A percentile compares a stretch with the other conserved stretches of the same genome.
phyloP scores from a whole-genome alignment of 257 asterid species.

The Linderniella brevidens region DNA sequence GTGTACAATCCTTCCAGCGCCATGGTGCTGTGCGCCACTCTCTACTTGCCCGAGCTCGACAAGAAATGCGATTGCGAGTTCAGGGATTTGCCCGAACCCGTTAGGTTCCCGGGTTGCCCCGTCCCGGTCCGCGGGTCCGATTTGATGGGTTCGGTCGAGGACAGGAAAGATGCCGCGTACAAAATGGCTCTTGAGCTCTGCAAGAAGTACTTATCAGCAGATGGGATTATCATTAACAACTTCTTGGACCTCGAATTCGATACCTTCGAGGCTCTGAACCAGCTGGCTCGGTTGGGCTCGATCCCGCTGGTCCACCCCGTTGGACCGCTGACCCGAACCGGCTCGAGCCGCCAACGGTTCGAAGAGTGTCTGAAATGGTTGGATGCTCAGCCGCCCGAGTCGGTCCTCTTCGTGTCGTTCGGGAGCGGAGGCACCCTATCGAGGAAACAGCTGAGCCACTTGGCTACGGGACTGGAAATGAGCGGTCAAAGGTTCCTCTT shows the following conservation, averaged over 20 bases:
- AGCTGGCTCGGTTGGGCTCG: not conserved
- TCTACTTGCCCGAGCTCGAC: slow-evolving; percentile 21
- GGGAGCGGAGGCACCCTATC: slow-evolving; percentile 60
- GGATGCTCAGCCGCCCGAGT: slow-evolving; percentile 34
- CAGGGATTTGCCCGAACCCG: slow-evolving; percentile 20
- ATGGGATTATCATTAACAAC: slow-evolving; percentile 17
- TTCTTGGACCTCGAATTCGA: slow-evolving; percentile 3
- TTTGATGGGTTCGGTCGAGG: slow-evolving; percentile 21
- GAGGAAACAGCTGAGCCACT: slow-evolving; percentile 19
- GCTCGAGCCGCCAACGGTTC: not conserved
- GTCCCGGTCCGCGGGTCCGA: slow-evolving; percentile 23
- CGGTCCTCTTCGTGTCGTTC: slow-evolving; percentile 39
- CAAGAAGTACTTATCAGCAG: slow-evolving; percentile 21
- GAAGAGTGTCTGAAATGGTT: slow-evolving; percentile 34
- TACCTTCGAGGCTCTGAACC: not conserved
- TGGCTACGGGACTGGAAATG: slow-evolving; percentile 28
- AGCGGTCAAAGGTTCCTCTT: slow-evolving; percentile 25
- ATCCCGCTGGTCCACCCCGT: slow-evolving; percentile 27
- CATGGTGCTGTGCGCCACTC: slow-evolving; percentile 19
- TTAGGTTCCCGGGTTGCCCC: slow-evolving; percentile 29
- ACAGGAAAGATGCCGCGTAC: slow-evolving; percentile 21
- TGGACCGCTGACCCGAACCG: slow-evolving; percentile 34
- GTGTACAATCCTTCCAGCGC: slow-evolving; percentile 28
- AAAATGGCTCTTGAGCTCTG: slow-evolving; percentile 14
- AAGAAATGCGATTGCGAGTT: slow-evolving; percentile 16